These are phyloP conservation scores for Lipomyces japonicus DNA, from an alignment of 805 yeast genomes.

Conservation along the genomic window DNA sequence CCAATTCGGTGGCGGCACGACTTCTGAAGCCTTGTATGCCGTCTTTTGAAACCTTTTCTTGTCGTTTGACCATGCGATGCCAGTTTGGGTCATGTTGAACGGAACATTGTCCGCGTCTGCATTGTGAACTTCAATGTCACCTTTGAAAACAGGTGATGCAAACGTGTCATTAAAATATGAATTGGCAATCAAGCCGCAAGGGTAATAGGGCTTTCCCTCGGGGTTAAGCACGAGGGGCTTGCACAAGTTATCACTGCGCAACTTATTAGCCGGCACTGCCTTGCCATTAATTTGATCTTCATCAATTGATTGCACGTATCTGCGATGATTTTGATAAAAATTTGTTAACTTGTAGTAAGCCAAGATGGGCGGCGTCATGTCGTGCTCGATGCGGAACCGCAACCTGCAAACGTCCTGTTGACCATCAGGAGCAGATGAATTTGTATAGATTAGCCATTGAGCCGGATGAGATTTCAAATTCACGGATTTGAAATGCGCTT, in stretches of 20 bases:
- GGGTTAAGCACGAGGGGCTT: constrained; percentile 54
- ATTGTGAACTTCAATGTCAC: constrained; percentile 32
- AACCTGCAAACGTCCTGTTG: constrained; percentile 52
- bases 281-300: constrained; percentile 75
- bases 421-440: constrained; percentile 22
- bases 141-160: constrained; percentile 45
- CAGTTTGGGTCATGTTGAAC: constrained; percentile 48
- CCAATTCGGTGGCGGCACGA: constrained; percentile 97
- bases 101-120: constrained; percentile 34
- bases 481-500: constrained; percentile 56
- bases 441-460: constrained; percentile 19
- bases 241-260: constrained; percentile 53
- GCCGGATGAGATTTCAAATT: constrained; percentile 30
- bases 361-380: constrained; percentile 66
- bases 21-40: constrained; percentile 57
- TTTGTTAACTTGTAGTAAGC: constrained; percentile 83
- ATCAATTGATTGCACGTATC: constrained; percentile 83
- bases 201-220: constrained; percentile 68
- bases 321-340: constrained; percentile 91
- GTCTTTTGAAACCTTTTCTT: constrained; percentile 68
- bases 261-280: constrained; percentile 51
- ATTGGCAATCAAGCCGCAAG: constrained; percentile 94
- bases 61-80: constrained; percentile 85
- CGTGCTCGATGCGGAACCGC: constrained; percentile 67
- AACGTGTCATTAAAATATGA: constrained; percentile 84